Evolutionary conservation across 805 yeast species (phyloP).

Genomic region (Phaffomyces thermotolerans): DNA sequence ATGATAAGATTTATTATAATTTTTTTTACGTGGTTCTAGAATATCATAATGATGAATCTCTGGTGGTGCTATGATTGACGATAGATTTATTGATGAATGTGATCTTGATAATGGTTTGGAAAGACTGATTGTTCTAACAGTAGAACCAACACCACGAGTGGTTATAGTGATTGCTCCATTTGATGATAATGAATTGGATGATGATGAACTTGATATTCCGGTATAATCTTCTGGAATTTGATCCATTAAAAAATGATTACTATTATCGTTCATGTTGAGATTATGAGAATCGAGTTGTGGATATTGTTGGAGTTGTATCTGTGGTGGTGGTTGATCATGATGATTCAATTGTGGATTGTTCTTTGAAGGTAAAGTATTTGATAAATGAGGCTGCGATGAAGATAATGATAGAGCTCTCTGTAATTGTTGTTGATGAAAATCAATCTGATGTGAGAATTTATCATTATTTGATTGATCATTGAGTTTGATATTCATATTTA

Average conservation of each 20-base stretch:
- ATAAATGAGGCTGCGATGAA: background rate
- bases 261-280: background rate
- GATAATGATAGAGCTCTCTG: background rate
- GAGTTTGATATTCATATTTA: too few relatives aligned
- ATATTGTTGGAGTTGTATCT: background rate
- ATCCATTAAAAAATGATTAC: background rate
- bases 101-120: slow-evolving; percentile 28
- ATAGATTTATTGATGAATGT: slow-evolving; percentile 45
- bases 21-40: slow-evolving; percentile 17
- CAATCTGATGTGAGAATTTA: background rate
- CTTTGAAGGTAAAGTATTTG: slow-evolving; percentile 6
- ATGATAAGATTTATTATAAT: slow-evolving; percentile 15
- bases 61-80: slow-evolving; percentile 39
- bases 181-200: slow-evolving; percentile 1
- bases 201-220: slow-evolving; percentile 3
- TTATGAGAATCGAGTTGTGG: background rate
- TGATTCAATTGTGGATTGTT: background rate
- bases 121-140: slow-evolving; percentile 1
- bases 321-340: background rate
- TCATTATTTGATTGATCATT: too few relatives aligned
- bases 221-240: slow-evolving; percentile 6
- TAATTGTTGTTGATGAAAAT: background rate
- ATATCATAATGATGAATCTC: slow-evolving; percentile 22
- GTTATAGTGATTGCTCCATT: background rate
- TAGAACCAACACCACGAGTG: background rate